Base-by-base conservation (phyloP, 208 protist genomes). In the Balamuthia mandrillaris region DNA sequence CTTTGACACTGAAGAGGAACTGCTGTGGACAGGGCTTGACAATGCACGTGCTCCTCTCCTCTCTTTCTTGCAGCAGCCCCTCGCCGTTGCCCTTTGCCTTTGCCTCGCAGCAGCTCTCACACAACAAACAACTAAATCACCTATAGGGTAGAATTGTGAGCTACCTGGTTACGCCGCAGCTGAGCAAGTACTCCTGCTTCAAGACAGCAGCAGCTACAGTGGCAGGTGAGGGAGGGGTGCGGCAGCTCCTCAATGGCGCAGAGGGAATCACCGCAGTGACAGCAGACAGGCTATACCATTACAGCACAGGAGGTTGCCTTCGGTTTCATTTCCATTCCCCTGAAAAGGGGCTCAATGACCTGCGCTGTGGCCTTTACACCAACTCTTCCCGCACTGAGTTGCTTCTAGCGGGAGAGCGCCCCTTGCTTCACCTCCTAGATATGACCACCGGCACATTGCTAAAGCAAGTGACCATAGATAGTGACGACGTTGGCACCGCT, bases 1-100 rank as follows among this genome's bases (percentile, higher is more conserved):
- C 2, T 42, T 49, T 27, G 68, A 78, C 31, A 42, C 68, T 41
- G 10, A 14, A n/a, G 68, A 78, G 45, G 68, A 78, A 33, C 68
- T 78, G 18, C 52, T 78, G 31, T 78, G 68, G 68, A 60, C 68
- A 21, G 68, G 68, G 29, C 68, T 78, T 27, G 68, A 78, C 45
- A 78, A 78, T 7, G 68, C 58, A 58, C 45, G 56, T 63, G 10
- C n/a, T 29, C 10, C 18, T 29, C 12, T n/a, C n/a, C n/a, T n/a
- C n/a, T n/a, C 47, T 18, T 52, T 10, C 31, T 3, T 37, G 18
- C 18, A n/a, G 10, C 47, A 10, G 14, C 47, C 47, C 47, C 18
- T 52, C 18, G 18, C 47, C 18, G 14, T 18, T 52, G 47, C 18
- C 18, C 18, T n/a, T 60, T 60, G 6, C 31, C 7, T 3, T 60